These are phyloP conservation scores for Vigna angularis DNA, from an alignment of 306 rosid genomes.

Conservation along the genomic window DNA sequence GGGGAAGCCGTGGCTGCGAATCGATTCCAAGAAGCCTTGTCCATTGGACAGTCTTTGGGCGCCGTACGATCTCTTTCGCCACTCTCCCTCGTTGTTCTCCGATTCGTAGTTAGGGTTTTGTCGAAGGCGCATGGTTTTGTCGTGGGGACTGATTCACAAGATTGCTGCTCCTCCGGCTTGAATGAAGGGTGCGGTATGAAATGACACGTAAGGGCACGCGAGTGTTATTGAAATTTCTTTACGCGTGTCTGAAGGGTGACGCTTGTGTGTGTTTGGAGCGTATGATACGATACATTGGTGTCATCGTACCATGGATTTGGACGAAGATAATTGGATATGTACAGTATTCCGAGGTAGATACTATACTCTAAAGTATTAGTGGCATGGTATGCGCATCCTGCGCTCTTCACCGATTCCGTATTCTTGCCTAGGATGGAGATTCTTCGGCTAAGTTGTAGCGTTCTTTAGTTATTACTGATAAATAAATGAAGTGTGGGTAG, in stretches of 20 bases:
- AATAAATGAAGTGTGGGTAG: neutral
- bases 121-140: constrained; percentile 4
- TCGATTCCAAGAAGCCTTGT: constrained; percentile 80
- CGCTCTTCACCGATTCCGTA: neutral
- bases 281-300: constrained; percentile 8
- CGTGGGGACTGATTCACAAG: constrained; percentile 13
- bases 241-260: neutral
- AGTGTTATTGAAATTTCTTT: neutral
- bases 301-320: neutral
- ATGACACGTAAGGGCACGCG: constrained; percentile 46
- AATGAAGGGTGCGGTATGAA: neutral
- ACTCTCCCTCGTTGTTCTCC: constrained; percentile 53
- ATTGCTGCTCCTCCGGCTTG: neutral
- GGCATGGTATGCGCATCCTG: neutral
- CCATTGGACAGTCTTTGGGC: constrained; percentile 92
- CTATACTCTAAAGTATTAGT: neutral
- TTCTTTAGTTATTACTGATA: neutral
- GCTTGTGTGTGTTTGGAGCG: neutral
- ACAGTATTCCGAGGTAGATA: neutral
- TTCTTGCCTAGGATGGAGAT: neutral
- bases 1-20: constrained; percentile 92
- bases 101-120: constrained; percentile 53
- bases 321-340: constrained; percentile 10
- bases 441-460: neutral
- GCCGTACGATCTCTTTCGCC: constrained; percentile 84